These are phyloP conservation scores for Cyclotella baltica DNA, from an alignment of 108 stramenopile genomes.

Conservation along the genomic window DNA sequence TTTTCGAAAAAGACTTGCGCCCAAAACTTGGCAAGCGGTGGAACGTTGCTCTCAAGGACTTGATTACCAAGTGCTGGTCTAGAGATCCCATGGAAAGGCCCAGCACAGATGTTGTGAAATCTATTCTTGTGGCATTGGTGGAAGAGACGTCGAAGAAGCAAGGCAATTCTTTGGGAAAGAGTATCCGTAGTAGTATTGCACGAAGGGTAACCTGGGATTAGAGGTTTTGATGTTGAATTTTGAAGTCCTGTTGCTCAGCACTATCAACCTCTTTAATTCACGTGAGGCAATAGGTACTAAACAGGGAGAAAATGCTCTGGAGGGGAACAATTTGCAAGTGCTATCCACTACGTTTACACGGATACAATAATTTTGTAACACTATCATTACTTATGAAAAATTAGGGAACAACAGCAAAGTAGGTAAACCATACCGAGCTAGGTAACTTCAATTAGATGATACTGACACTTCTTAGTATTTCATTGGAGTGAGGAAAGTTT, in stretches of 20 bases:
- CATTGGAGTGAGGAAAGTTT: neutral
- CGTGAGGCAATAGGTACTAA: neutral
- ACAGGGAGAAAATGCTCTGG: neutral
- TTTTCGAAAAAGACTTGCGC: constrained; percentile 50
- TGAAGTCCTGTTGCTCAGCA: neutral
- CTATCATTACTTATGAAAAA: too few relatives aligned
- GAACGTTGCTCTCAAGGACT: constrained; percentile 65
- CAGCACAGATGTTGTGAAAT: constrained; percentile 38
- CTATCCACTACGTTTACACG: neutral
- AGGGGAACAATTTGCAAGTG: neutral
- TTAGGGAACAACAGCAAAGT: too few relatives aligned
- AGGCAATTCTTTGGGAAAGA: neutral
- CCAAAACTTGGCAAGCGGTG: constrained; percentile 49
- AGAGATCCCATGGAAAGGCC: constrained; percentile 59
- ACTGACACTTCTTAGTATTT: neutral
- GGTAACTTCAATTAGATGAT: neutral
- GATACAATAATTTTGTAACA: neutral
- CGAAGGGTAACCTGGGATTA: neutral
- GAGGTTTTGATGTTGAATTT: neutral
- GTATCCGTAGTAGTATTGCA: neutral
- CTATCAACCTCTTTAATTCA: neutral
- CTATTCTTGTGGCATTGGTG: neutral
- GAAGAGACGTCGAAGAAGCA: constrained; percentile 13
- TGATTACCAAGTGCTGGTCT: constrained; percentile 75
- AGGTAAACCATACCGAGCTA: neutral